Base-by-base conservation (phyloP, 73 alveolate species). In the Diophrys appendiculata region DNA sequence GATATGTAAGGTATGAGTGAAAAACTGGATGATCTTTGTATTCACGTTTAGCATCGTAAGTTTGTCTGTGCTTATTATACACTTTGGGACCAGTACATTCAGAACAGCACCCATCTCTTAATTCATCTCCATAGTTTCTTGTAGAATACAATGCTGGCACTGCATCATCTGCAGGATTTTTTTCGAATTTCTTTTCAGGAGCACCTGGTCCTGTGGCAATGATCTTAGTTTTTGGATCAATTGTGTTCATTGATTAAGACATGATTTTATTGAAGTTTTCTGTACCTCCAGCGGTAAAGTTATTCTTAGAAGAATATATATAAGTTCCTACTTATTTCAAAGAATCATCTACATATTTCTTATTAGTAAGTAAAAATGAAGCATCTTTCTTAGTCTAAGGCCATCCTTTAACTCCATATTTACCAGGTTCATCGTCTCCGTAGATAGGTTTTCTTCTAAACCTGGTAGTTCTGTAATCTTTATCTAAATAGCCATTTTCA, bases 21-120 rank as follows among this genome's bases (percentile, higher is more conserved):
- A 72, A 72, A 2, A 52, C 53, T 24, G 81, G 81, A 43, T 72
- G 81, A 72, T 72, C 81, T 72, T 72, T 72, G 68, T n/a, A 72
- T 2, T 1, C 8, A 0, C 55, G 27, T 25, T 43, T 34, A 1
- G 81, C 69, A 43, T 72, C 53, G 71, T 43, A 72, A 27, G 35
- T 43, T 14, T 72, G 52, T 72, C 81, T 28, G 29, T 60, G 24
- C 53, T 52, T 35, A 26, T 27, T 27, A 43, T 72, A 72, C 72
- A n/a, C 13, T 53, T 72, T 72, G 0, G 22, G 35, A 5, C 35
- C 53, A 43, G 35, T 53, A 24, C 34, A 23, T 11, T 33, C 14
- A 1, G 52, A 33, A 25, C 27, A 0, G 2, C 72, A 72, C 13
- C 71, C 35, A 22, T 25, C 55, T 1, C 52, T 33, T 5, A 29